Base-by-base conservation (phyloP, 345 rosid species). In the Ricinus communis region DNA sequence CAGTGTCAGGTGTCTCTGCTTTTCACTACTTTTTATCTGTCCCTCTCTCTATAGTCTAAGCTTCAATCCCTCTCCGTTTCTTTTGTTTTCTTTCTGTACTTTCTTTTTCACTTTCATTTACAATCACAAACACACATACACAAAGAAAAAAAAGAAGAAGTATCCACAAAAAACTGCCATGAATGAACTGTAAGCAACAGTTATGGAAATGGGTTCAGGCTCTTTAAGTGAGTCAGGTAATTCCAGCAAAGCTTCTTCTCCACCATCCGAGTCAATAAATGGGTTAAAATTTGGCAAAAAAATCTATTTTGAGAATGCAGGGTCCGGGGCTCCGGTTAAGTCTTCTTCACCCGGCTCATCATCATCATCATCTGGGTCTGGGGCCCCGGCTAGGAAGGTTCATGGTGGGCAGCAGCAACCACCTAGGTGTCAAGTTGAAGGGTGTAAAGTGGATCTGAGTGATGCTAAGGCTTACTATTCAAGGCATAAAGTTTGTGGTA, bases 351-450 rank as follows among this genome's bases (percentile, higher is more conserved):
- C 71, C 46, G 78, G 71, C 19, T 72, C 82, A 2, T 71, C 81
- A 52, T 36, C 61, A 5, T 66, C 81, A 52, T 36, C 61, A 5
- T 66, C 86, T 33, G 82, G 87, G 66, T 76, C 90, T 19, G 68
- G 83, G 50, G 36, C 81, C 9, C 55, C 81, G 25, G 59, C 45
- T 4, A 73, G 78, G 78, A 74, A 69, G 72, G 74, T 68, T 38
- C 88, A 76, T 38, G 76, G 82, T 14, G 82, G 80, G 28, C 77
- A 63, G 53, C 81, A 73, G 67, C 96, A 84, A 76, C 84, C 91
- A 19, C 93, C 98, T 14, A 86, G 95, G 78, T 94, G 97, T 71
- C 98, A 90, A 83, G 97, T 94, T 41, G 97, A 94, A 71, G 98
- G 98, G 22, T 94, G 98, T 70, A 81, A 78, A 47, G 85, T 83